Conservation (phyloP, 2,329 filamentous ascomycete species). For the Hirsutella rhossiliensis region DNA sequence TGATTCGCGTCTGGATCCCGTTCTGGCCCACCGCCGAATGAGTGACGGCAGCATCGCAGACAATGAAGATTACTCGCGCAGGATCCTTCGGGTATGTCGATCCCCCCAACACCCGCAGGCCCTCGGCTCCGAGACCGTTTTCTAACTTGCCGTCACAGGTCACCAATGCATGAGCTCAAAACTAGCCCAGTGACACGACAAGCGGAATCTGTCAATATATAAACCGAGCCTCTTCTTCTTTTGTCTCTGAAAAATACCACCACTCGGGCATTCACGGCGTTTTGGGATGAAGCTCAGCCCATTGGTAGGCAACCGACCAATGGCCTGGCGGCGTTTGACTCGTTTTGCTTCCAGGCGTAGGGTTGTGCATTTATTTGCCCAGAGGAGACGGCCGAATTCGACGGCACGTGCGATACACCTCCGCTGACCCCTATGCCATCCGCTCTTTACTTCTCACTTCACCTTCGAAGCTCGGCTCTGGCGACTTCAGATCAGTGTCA, state of each 20-base stretch:
- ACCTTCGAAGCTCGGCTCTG: conserved; percentile 14
- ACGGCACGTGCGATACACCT: neutral
- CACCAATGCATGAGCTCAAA: conserved; percentile 41
- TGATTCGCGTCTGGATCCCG: conserved; percentile 77
- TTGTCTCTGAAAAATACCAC: conserved; percentile 7
- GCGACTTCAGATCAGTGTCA: conserved; percentile 8
- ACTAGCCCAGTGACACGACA: conserved; percentile 4
- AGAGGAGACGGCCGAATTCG: conserved; percentile 3
- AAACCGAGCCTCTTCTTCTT: conserved; percentile 17
- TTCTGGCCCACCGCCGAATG: conserved; percentile 71
- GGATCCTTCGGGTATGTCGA: conserved; percentile 75
- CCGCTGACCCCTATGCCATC: conserved; percentile 21
- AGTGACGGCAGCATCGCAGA: conserved; percentile 96
- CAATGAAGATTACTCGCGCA: conserved; percentile 91
- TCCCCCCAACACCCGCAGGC: neutral
- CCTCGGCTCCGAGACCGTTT: neutral
- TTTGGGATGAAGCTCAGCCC: conserved; percentile 26
- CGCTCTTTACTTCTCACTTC: conserved; percentile 23
- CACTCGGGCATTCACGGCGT: conserved; percentile 29
- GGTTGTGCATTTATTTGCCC: conserved; percentile 15
- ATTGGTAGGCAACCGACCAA: conserved; percentile 19
- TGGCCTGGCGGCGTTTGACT: conserved; percentile 24
- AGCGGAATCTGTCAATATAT: conserved; percentile 5
- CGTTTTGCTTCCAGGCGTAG: conserved; percentile 22
- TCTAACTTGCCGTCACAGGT: conserved; percentile 24